These are phyloP conservation scores for Candida anglica DNA, from an alignment of 805 yeast genomes.

Conservation along the genomic window DNA sequence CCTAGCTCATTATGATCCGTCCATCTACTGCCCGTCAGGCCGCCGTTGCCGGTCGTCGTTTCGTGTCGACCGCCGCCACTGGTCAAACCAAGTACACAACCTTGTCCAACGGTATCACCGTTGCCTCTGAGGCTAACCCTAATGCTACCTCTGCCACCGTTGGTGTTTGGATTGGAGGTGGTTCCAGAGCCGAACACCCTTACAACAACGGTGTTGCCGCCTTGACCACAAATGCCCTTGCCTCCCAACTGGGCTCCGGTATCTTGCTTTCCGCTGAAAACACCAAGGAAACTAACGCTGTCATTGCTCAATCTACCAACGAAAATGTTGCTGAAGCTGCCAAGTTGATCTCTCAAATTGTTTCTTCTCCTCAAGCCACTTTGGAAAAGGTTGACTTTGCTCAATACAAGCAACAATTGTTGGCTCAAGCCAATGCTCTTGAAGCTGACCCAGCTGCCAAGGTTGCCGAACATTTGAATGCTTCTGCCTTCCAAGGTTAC, in stretches of 20 bases:
- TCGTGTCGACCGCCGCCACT: conserved; percentile 48
- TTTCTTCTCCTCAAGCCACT: conserved; percentile 33
- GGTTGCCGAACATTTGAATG: conserved; percentile 71
- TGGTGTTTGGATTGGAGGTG: conserved; percentile 72
- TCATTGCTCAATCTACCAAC: conserved; percentile 51
- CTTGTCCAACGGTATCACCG: conserved; percentile 67
- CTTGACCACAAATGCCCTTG: conserved; percentile 51
- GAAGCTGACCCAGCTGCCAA: conserved; percentile 54
- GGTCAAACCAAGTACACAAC: conserved; percentile 67
- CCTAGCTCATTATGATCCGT: too few relatives aligned
- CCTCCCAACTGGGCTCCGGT: conserved; percentile 46
- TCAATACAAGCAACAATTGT: conserved; percentile 43
- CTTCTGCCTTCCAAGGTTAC: conserved; percentile 85
- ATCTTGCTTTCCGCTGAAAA: conserved; percentile 51
- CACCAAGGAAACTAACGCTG: conserved; percentile 63
- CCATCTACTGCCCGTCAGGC: too few relatives aligned
- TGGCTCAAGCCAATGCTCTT: conserved; percentile 45
- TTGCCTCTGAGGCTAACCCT: conserved; percentile 65
- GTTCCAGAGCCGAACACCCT: conserved; percentile 75
- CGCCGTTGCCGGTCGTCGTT: conserved; percentile 46
- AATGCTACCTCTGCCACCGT: conserved; percentile 53
- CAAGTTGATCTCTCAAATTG: conserved; percentile 43
- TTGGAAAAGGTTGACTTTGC: conserved; percentile 44
- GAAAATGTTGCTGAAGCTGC: conserved; percentile 51
- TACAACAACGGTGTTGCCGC: conserved; percentile 81